Percentiles rank a stretch among this genome's conserved stretches.
Evolutionary conservation across 768 basidiomycete genomes (phyloP).

Genomic region (Suillus americanus): DNA sequence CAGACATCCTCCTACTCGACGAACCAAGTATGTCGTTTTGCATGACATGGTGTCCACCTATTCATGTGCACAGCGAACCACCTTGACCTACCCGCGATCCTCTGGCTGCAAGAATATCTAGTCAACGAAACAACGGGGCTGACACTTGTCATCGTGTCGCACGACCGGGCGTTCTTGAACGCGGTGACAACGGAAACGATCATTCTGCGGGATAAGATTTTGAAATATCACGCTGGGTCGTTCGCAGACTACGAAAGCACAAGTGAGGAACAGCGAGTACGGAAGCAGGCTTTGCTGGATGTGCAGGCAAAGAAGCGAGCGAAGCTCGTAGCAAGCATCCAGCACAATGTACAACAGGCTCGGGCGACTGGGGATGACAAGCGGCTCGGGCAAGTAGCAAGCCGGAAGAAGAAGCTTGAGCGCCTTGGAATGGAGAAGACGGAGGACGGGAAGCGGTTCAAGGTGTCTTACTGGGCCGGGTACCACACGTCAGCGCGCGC

Average conservation of each 20-base stretch:
- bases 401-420: slow-evolving; percentile 58
- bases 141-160: slow-evolving; percentile 63
- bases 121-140: slow-evolving; percentile 31
- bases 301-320: slow-evolving; percentile 43
- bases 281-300: slow-evolving; percentile 45
- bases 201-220: slow-evolving; percentile 50
- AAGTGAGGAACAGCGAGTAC: slow-evolving; percentile 44
- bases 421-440: slow-evolving; percentile 12
- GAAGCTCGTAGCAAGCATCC: slow-evolving; percentile 56
- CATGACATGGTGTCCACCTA: background rate
- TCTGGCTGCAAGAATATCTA: slow-evolving; percentile 57
- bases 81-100: slow-evolving; percentile 49
- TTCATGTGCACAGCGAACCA: slow-evolving; percentile 31
- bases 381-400: slow-evolving; percentile 48
- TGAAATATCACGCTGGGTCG: slow-evolving; percentile 59
- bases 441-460: slow-evolving; percentile 47
- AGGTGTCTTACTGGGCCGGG: slow-evolving; percentile 52
- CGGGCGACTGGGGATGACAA: slow-evolving; percentile 65
- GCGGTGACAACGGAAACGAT: slow-evolving; percentile 60
- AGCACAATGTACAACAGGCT: slow-evolving; percentile 47
- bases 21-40: slow-evolving; percentile 43
- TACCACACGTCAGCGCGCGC: slow-evolving; percentile 34
- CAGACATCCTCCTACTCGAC: slow-evolving; percentile 59
- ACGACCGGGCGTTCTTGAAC: slow-evolving; percentile 65
- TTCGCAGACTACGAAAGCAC: slow-evolving; percentile 50